A percentile compares a stretch with the other conserved stretches of the same genome.
These are phyloP conservation scores for Lactuca sativa DNA, from an alignment of 129 eudicot species.

Conservation along the genomic window DNA sequence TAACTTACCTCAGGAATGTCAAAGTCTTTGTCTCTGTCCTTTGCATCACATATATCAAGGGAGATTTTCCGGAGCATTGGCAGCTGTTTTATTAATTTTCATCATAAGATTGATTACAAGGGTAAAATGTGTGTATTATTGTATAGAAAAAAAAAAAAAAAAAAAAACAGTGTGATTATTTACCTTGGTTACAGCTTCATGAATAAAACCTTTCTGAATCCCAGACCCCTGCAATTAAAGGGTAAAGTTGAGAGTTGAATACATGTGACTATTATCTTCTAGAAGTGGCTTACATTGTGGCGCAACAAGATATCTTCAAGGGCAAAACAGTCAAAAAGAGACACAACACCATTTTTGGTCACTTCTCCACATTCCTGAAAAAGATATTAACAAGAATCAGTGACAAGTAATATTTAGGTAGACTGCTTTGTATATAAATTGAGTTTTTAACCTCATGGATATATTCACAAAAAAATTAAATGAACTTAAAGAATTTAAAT, in stretches of 20 bases:
- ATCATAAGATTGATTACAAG: slow-evolving; percentile 14
- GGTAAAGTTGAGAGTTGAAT: slow-evolving; percentile 7
- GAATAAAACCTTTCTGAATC: slow-evolving; percentile 48
- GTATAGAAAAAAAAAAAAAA: not conserved
- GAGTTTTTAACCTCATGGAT: too few relatives aligned
- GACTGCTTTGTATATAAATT: too few relatives aligned
- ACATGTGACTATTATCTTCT: slow-evolving; percentile 4
- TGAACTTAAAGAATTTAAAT: too few relatives aligned
- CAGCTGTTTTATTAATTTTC: slow-evolving; percentile 40
- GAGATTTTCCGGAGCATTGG: slow-evolving; percentile 87
- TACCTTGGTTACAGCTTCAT: slow-evolving; percentile 64
- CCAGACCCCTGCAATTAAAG: slow-evolving; percentile 69
- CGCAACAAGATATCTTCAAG: slow-evolving; percentile 78
- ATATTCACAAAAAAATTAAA: too few relatives aligned
- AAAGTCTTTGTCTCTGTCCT: slow-evolving; percentile 60
- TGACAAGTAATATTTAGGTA: not conserved
- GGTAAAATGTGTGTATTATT: slow-evolving; percentile 1
- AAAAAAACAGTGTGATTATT: not conserved
- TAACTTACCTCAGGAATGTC: slow-evolving; percentile 36
- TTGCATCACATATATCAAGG: slow-evolving; percentile 84
- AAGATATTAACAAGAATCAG: slow-evolving; percentile 17
- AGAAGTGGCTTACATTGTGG: slow-evolving; percentile 61
- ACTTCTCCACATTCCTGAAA: slow-evolving; percentile 82
- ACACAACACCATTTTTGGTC: slow-evolving; percentile 57
- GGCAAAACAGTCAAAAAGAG: slow-evolving; percentile 63